Evolutionary conservation across 2,329 filamentous ascomycete genomes (phyloP).

Genomic region (Fusarium temperatum): DNA sequence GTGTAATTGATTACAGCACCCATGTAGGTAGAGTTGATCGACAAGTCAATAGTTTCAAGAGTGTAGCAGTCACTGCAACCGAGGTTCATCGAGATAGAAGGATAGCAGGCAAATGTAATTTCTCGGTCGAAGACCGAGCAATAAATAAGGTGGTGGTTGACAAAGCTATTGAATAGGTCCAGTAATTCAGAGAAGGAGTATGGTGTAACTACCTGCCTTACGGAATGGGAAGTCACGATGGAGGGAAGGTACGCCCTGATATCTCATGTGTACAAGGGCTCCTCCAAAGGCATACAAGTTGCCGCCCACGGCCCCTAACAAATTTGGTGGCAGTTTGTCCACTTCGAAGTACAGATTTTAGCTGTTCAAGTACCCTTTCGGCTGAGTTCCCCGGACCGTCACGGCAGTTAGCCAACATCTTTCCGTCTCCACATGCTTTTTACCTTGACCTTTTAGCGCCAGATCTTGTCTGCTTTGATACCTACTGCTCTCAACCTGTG

Average conservation of each 20-base stretch:
- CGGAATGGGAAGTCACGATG: background rate
- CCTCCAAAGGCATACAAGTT: background rate
- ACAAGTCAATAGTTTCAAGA: background rate
- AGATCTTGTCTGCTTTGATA: conserved; percentile 10
- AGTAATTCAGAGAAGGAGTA: background rate
- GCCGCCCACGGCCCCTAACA: background rate
- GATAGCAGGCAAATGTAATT: background rate
- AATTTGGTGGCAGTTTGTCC: background rate
- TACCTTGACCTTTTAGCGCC: conserved; percentile 19
- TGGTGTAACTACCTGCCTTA: background rate
- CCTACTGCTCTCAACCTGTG: background rate
- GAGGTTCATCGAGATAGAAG: conserved; percentile 10
- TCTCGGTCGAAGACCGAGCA: conserved; percentile 31
- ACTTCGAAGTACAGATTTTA: background rate
- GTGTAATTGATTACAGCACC: background rate
- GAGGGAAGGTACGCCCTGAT: background rate
- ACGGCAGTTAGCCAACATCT: conserved; percentile 8
- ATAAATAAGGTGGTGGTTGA: background rate
- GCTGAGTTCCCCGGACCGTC: background rate
- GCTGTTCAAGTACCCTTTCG: background rate
- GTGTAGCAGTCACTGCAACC: background rate
- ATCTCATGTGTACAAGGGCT: background rate
- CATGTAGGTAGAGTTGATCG: background rate
- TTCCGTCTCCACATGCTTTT: conserved; percentile 9
- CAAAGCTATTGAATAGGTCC: background rate